These are phyloP conservation scores for Neofusicoccum laricinum DNA, from an alignment of 2,329 filamentous ascomycete species.

Conservation along the genomic window DNA sequence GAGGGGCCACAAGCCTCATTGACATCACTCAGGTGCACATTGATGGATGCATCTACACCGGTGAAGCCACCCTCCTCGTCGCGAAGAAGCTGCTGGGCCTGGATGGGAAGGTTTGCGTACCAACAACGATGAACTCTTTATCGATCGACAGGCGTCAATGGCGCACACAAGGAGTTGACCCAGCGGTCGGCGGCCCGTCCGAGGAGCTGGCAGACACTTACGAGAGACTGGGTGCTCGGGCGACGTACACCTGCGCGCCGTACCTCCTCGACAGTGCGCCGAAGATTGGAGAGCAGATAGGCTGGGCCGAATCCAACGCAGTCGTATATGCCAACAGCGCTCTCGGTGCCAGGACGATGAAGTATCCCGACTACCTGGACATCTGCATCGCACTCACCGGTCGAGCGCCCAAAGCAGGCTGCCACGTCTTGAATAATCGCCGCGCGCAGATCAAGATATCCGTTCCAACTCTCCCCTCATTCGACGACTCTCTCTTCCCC, in stretches of 20 bases:
- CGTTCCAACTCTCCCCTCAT: too few species aligned
- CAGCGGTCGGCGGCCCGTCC: constrained; percentile 28
- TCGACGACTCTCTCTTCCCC: constrained; percentile 40
- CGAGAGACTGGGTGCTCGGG: constrained; percentile 39
- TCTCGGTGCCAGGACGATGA: constrained; percentile 43
- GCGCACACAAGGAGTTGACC: constrained; percentile 36
- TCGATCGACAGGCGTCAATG: constrained; percentile 43
- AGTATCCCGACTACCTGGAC: constrained; percentile 48
- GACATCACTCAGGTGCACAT: constrained; percentile 43
- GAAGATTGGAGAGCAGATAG: constrained; percentile 39
- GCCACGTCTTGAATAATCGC: constrained; percentile 27
- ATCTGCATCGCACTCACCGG: constrained; percentile 45
- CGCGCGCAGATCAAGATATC: not conserved
- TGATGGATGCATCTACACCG: constrained; percentile 41
- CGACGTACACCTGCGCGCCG: constrained; percentile 46
- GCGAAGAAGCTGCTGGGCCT: too few species aligned
- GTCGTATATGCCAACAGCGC: constrained; percentile 49
- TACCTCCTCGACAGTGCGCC: constrained; percentile 39
- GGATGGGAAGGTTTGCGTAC: too few species aligned
- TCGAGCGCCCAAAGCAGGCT: constrained; percentile 29
- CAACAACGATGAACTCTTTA: constrained; percentile 41
- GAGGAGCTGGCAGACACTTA: constrained; percentile 38
- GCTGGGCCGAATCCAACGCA: constrained; percentile 47
- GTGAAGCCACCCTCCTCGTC: too few species aligned
- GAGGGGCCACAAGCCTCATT: constrained; percentile 34